Conservation (phyloP, 148 eudicot species). For the Euryodendron excelsum region DNA sequence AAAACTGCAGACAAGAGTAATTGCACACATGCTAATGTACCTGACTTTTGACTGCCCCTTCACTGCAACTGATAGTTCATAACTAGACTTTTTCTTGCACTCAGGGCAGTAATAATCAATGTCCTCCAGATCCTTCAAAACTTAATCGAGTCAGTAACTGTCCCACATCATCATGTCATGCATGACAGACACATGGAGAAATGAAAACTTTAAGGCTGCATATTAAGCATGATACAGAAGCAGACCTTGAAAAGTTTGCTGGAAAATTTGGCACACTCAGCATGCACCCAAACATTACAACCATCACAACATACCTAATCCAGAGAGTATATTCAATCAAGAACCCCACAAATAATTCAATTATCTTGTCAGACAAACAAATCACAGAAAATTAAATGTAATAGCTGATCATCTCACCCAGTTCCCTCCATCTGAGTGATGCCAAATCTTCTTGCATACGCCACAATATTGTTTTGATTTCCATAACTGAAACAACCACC, state of each 20-base stretch:
- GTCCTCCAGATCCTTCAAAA: constrained; percentile 49
- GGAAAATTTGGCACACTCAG: constrained; percentile 74
- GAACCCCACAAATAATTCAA: constrained; percentile 10
- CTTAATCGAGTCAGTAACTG: constrained; percentile 10
- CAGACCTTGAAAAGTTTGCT: constrained; percentile 69
- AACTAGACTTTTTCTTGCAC: constrained; percentile 55
- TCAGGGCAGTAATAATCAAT: constrained; percentile 80
- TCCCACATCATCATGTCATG: not conserved
- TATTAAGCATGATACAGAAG: constrained; percentile 8
- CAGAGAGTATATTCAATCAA: no score
- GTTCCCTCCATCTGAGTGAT: constrained; percentile 88
- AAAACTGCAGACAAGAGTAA: not conserved
- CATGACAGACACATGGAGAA: not conserved
- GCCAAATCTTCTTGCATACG: constrained; percentile 88
- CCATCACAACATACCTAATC: constrained; percentile 91
- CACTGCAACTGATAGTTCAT: constrained; percentile 31
- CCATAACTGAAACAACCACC: constrained; percentile 47
- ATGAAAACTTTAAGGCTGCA: not conserved
- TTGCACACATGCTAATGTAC: constrained; percentile 30
- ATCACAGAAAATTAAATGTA: not conserved
- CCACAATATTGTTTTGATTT: constrained; percentile 94
- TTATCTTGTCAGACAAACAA: not conserved
- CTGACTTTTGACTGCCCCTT: constrained; percentile 30
- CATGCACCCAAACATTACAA: constrained; percentile 96
- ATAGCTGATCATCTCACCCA: constrained; percentile 60